These are phyloP conservation scores for Pezicula rhizophila DNA, from an alignment of 2,329 filamentous ascomycete genomes.

Conservation along the genomic window DNA sequence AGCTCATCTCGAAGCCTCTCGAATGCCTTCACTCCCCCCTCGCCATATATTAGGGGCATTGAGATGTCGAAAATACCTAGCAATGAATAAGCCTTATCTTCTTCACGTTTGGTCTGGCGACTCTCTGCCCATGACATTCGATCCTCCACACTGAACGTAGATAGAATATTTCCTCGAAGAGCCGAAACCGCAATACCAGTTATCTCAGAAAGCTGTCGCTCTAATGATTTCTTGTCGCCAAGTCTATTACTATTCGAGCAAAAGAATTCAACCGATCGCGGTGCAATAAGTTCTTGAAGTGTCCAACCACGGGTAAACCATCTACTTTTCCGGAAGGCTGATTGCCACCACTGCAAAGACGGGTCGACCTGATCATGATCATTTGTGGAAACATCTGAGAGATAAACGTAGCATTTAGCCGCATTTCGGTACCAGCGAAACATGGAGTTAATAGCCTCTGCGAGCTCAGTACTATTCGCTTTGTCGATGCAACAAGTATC, in stretches of 20 bases:
- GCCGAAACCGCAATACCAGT: conserved; percentile 8
- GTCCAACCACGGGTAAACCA: conserved; percentile 20
- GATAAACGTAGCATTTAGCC: conserved; percentile 16
- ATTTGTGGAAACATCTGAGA: background rate
- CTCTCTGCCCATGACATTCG: conserved; percentile 28
- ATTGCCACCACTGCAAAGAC: conserved; percentile 12
- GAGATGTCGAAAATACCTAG: conserved; percentile 37
- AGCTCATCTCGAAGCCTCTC: conserved; percentile 29
- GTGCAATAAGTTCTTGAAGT: conserved; percentile 17
- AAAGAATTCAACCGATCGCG: conserved; percentile 13
- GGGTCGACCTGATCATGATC: background rate
- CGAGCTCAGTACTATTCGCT: conserved; percentile 1
- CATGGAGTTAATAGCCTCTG: conserved; percentile 19
- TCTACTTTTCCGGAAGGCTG: conserved; percentile 8
- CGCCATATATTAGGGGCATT: conserved; percentile 37
- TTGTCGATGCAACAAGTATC: too few relatives aligned
- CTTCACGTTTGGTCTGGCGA: conserved; percentile 29
- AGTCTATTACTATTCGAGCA: conserved; percentile 5
- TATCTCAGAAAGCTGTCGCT: conserved; percentile 7
- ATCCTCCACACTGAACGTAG: conserved; percentile 24
- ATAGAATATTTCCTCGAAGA: conserved; percentile 7
- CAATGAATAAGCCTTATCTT: conserved; percentile 34
- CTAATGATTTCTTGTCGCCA: conserved; percentile 9
- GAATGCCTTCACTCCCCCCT: conserved; percentile 27
- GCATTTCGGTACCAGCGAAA: conserved; percentile 18